Evolutionary conservation across 495 filamentous ascomycete species (phyloP), one percentile per base, ranked within the genome.

Genomic region (Hypoxylon trugodes): DNA sequence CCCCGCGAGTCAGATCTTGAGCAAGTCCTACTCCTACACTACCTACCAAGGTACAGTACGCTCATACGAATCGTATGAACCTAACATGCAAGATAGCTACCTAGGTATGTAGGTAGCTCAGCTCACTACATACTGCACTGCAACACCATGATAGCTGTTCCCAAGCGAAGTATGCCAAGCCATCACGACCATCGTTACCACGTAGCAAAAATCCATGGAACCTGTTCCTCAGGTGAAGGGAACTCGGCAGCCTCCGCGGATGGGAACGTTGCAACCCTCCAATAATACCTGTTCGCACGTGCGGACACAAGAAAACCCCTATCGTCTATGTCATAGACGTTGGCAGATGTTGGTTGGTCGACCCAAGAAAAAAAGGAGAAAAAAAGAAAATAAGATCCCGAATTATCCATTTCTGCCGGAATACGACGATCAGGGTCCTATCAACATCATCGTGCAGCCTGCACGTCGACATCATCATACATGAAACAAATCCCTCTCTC

Each of bases 341-440:
- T 59, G 62, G 62, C 62, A 37, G 10, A 10, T 26, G 25, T 15
- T 42, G 49, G 50, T 60, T 60, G 62, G 62, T 12, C 40, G 21
- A n/a, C n/a, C n/a, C n/a, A n/a, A n/a, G n/a, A n/a, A n/a, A n/a
- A n/a, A n/a, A n/a, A n/a, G n/a, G n/a, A n/a, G n/a, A n/a, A n/a
- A n/a, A n/a, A n/a, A n/a, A n/a, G n/a, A n/a, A n/a, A n/a, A 2
- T 7, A 47, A 18, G 18, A 19, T 47, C 25, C 43, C 43, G 24
- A 30, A n/a, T 30, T 25, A 13, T 47, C 25, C 25, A n/a, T 24
- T 47, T 65, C 49, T 43, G 54, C 61, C 54, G 37, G 45, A 53
- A 22, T 41, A 43, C 25, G 62, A 59, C 62, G 62, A 60, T 60
- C 62, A 66, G 62, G 62, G 62, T 66, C 62, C 50, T 52, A 18